Evolutionary conservation across 148 eudicot species (phyloP), one percentile per base, ranked within the genome.

Genomic region (Vaccinium corymbosum): DNA sequence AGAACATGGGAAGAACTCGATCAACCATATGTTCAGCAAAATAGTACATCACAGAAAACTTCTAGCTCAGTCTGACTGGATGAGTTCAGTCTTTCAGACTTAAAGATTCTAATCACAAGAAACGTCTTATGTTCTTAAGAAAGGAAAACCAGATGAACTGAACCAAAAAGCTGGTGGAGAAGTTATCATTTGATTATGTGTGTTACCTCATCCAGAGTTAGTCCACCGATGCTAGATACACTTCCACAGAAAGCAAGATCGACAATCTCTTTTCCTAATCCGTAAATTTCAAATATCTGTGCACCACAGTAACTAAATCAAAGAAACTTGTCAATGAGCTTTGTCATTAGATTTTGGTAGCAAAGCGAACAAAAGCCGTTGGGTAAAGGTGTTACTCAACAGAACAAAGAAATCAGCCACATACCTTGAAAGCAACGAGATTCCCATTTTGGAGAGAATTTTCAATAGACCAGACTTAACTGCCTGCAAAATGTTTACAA

Each of bases 371-470:
- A 19, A 46, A 20, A 11, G 20, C 32, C 1, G 16, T 51, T 38
- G 57, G 27, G 83, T 59, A 53, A 56, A 80, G 71, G 20, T 80
- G 79, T 57, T 51, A 76, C 57, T 51, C 66, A 64, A 42, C 50
- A 76, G 49, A 76, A 68, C 29, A 32, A 68, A 79, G 74, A 83
- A 80, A 73, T 78, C 76, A 66, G 84, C 73, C 76, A 35, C 85
- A 88, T 91, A 95, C 99, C 99, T 97, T 12, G 99, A 97, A 81
- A 97, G 98, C 88, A 97, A 89, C 62, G 98, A 97, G 89, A 97
- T 97, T 51, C 99, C 99, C 99, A 97, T 97, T 88, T 97, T 97
- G 16, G 99, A 97, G 82, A 97, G 96, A 87, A 97, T 97, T 86
- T 97, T 97, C 64, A 91, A 87, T 75, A 97, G 90, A 78, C 99